Evolutionary conservation across 805 yeast genomes (phyloP), one percentile per base, ranked within the genome.

Genomic region (Barnettozyma populi): DNA sequence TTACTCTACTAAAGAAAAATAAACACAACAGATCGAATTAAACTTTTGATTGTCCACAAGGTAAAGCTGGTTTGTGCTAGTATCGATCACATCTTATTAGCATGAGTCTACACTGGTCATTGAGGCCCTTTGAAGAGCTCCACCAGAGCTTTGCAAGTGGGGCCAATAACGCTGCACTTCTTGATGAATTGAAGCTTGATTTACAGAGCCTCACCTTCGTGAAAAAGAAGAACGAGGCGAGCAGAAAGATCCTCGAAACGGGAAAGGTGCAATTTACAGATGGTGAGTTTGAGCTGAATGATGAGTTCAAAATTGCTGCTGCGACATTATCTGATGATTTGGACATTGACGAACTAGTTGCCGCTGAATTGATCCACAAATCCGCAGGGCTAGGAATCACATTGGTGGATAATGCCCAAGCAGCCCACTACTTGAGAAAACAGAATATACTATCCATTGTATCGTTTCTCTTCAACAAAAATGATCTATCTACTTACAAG

Each of bases 361-460:
- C 87, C 2, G 94, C 95, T 1, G 86, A 89, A 59, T 60, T 87
- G 24, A 71, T 90, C 2, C 75, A 68, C 44, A 62, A 65, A 50
- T 75, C 89, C 4, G 59, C 68, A 18, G 62, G 62, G 21, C 68
- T 57, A 45, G 84, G 85, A 1, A 68, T 73, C 0, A 67, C 72
- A 2, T 61, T 78, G 27, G 52, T 73, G 7, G 90, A 84, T 54
- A 70, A 76, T 19, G 96, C 94, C 1, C 76, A 80, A 49, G 76
- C 85, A 6, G 73, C 80, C 9, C 89, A 78, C 62, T 86, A 81
- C 58, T 68, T 78, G 45, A 75, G 97, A 56, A 74, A 84, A 45
- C 84, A 80, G 56, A 84, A 79, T 52, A 79, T 90, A n/a, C 64
- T 92, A 37, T 87, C 85, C 54, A 80, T 85, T 21, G 71, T 79